phyloP scores from a whole-genome alignment of 805 yeast species.

The Teunomyces stri region DNA sequence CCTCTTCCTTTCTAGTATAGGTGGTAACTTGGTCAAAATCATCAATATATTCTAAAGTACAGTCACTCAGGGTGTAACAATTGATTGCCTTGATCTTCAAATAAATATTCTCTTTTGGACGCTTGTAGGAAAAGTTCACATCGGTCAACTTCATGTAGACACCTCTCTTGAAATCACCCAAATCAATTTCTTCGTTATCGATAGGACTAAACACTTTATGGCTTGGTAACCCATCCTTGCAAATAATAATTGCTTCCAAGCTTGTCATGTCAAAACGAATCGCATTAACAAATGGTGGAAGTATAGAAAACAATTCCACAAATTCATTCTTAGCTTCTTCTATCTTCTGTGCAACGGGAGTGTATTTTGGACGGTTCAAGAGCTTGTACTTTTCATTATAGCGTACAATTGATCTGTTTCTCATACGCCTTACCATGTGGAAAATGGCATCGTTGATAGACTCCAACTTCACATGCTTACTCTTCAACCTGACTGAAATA shows the following conservation, averaged over 20 bases:
- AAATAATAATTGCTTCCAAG: constrained; percentile 33
- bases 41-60: constrained; percentile 30
- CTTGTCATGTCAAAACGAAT: constrained; percentile 25
- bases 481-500: constrained; percentile 20
- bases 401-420: constrained; percentile 27
- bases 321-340: background rate
- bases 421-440: constrained; percentile 29
- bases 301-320: constrained; percentile 27
- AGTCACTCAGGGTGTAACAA: constrained; percentile 39
- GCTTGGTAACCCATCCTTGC: constrained; percentile 41
- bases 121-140: constrained; percentile 20
- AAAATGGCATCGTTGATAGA: constrained; percentile 40
- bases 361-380: background rate
- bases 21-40: constrained; percentile 32
- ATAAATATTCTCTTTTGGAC: constrained; percentile 18
- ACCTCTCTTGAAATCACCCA: constrained; percentile 39
- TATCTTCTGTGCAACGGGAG: background rate
- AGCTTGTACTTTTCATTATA: constrained; percentile 15
- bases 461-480: constrained; percentile 26
- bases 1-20: constrained; percentile 17
- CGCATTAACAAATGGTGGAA: constrained; percentile 28
- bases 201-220: constrained; percentile 23
- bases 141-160: constrained; percentile 27
- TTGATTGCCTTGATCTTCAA: constrained; percentile 22
- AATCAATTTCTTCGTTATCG: constrained; percentile 25